phyloP scores from a whole-genome alignment of 768 basidiomycete species.

The Amyloporia xantha region DNA sequence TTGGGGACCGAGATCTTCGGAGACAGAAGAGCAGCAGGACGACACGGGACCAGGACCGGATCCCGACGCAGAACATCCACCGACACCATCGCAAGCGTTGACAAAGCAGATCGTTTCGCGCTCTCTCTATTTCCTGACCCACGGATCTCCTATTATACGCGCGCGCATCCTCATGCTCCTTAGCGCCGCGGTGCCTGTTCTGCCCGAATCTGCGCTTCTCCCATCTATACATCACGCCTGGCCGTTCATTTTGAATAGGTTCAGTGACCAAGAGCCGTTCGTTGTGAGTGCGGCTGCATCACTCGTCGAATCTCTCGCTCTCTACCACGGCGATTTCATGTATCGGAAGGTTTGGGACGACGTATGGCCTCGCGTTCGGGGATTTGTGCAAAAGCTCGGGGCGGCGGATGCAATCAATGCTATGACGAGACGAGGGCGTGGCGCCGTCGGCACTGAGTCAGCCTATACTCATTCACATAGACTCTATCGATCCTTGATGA shows the following conservation, averaged over 20 bases:
- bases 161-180: constrained; percentile 76
- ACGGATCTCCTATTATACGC: constrained; percentile 80
- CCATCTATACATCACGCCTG: constrained; percentile 85
- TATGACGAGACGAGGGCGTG: constrained; percentile 47
- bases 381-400: constrained; percentile 53
- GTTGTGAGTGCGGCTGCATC: constrained; percentile 73
- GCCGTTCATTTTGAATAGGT: constrained; percentile 88
- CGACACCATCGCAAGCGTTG: constrained; percentile 67
- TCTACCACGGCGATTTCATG: constrained; percentile 81
- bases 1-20: constrained; percentile 39
- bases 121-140: constrained; percentile 86
- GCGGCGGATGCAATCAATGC: constrained; percentile 62
- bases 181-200: constrained; percentile 63
- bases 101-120: constrained; percentile 83
- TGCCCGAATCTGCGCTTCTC: constrained; percentile 67
- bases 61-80: constrained; percentile 39
- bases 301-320: constrained; percentile 66
- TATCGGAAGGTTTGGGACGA: constrained; percentile 81
- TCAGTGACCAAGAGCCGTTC: constrained; percentile 66
- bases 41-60: constrained; percentile 22
- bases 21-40: constrained; percentile 19
- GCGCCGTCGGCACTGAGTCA: constrained; percentile 54
- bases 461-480: constrained; percentile 80
- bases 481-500: constrained; percentile 68
- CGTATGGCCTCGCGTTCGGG: constrained; percentile 80